phyloP scores from a whole-genome alignment of 345 rosid genomes.

The Cardamine chenopodiifolia region DNA sequence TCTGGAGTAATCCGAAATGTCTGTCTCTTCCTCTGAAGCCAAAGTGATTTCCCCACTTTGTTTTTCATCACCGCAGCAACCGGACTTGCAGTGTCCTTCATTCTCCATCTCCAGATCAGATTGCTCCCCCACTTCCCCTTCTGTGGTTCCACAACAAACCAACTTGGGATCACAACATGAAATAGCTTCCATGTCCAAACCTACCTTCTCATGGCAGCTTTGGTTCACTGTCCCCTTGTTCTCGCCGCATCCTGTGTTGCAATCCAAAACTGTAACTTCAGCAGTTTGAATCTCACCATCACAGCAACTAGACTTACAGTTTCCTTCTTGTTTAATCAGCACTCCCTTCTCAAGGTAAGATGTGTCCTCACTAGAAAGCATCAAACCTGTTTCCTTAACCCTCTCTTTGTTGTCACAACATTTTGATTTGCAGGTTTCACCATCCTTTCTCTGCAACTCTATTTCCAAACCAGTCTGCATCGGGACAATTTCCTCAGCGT shows the following conservation, averaged over 20 bases:
- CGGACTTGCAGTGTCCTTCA: constrained; percentile 17
- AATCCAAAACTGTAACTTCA: constrained; percentile 3
- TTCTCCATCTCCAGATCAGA: constrained; percentile 6
- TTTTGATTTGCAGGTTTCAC: constrained; percentile 35
- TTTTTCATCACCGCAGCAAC: constrained; percentile 26
- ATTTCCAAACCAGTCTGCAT: constrained; percentile 13
- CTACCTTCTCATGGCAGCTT: constrained; percentile 23
- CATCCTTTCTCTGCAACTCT: constrained; percentile 25
- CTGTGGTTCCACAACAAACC: constrained; percentile 28
- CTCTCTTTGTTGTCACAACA: constrained; percentile 34
- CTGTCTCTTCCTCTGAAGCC: constrained; percentile 27
- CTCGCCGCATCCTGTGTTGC: background rate
- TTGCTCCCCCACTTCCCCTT: constrained; percentile 4
- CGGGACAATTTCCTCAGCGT: constrained; percentile 3
- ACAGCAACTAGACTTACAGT: constrained; percentile 23
- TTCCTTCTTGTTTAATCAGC: constrained; percentile 8
- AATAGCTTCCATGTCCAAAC: constrained; percentile 17
- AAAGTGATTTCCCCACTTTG: constrained; percentile 28
- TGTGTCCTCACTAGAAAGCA: background rate
- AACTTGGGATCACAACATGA: constrained; percentile 24
- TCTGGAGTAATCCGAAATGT: background rate
- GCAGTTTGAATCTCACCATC: background rate
- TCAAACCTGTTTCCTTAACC: constrained; percentile 19
- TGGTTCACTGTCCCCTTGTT: constrained; percentile 10
- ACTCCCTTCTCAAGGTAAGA: background rate